Conservation (phyloP, 1,139 yeast species). For the Williopsis jadinii region DNA sequence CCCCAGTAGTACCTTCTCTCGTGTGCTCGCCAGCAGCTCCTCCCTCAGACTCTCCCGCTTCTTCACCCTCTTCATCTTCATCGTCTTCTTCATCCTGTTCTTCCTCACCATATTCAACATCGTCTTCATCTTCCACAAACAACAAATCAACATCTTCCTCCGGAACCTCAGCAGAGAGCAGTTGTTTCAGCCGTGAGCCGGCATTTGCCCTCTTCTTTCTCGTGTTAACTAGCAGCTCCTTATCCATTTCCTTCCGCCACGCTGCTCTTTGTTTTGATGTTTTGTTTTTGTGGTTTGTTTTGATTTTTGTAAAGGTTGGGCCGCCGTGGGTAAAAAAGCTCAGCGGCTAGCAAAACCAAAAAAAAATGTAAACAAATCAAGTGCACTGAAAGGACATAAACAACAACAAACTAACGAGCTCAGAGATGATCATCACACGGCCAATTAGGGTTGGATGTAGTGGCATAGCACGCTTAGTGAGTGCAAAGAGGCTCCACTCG, state of each 20-base stretch:
- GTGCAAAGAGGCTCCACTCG: background rate
- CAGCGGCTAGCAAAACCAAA: too few relatives aligned
- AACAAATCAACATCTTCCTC: slow-evolving; percentile 71
- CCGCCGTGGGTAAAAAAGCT: too few relatives aligned
- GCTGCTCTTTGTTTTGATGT: too few relatives aligned
- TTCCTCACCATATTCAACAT: slow-evolving; percentile 54
- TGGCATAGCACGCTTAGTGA: too few relatives aligned
- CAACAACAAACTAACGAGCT: too few relatives aligned
- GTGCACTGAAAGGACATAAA: too few relatives aligned
- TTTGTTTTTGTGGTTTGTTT: background rate
- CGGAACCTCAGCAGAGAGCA: slow-evolving; percentile 72
- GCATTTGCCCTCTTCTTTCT: slow-evolving; percentile 82
- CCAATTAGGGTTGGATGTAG: too few relatives aligned
- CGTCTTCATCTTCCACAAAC: slow-evolving; percentile 82
- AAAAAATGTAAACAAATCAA: too few relatives aligned
- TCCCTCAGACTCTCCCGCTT: slow-evolving; percentile 48
- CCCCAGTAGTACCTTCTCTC: slow-evolving; percentile 9
- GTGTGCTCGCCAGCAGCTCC: slow-evolving; percentile 66
- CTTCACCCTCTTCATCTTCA: slow-evolving; percentile 42
- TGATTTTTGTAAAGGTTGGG: background rate
- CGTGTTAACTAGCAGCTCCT: slow-evolving; percentile 56
- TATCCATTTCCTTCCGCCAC: slow-evolving; percentile 9
- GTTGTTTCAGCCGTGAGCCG: slow-evolving; percentile 72
- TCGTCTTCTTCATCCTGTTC: slow-evolving; percentile 41
- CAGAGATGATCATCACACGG: too few relatives aligned